phyloP scores from a whole-genome alignment of 1,139 yeast species.

The Pichia sp. region DNA sequence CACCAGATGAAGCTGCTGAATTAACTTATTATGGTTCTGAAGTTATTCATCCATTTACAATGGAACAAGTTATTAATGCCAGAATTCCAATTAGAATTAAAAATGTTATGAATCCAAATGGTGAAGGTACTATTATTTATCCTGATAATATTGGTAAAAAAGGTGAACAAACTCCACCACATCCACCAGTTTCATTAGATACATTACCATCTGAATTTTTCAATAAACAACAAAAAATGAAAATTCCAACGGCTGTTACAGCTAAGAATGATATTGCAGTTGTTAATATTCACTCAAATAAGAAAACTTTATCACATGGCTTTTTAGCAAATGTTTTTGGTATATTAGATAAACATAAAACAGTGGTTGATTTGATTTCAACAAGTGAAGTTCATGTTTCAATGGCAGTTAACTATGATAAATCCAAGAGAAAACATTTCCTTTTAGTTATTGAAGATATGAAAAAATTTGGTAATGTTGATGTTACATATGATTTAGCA shows the following conservation, averaged over 20 bases:
- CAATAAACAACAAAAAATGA: constrained; percentile 40
- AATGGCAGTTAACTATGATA: constrained; percentile 88
- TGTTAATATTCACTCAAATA: constrained; percentile 86
- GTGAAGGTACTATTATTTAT: constrained; percentile 86
- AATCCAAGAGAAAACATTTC: constrained; percentile 46
- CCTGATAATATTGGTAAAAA: constrained; percentile 82
- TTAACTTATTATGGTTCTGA: constrained; percentile 95
- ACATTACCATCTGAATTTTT: constrained; percentile 44
- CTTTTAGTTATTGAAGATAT: constrained; percentile 71
- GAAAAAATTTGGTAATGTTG: constrained; percentile 78
- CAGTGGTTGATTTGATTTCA: constrained; percentile 92
- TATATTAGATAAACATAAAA: constrained; percentile 72
- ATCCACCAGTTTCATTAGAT: constrained; percentile 78
- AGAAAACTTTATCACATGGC: constrained; percentile 89
- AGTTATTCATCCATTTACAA: constrained; percentile 96
- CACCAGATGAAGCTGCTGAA: constrained; percentile 98
- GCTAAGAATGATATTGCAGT: constrained; percentile 91
- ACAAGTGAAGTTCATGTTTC: constrained; percentile 98
- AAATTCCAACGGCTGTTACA: constrained; percentile 95
- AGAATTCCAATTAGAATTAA: constrained; percentile 94
- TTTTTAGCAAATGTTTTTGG: constrained; percentile 87
- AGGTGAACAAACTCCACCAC: constrained; percentile 90
- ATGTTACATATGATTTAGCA: constrained; percentile 79
- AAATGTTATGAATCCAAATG: constrained; percentile 87
- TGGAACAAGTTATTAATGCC: constrained; percentile 97